Conservation (phyloP, 371 early-diverging fungal species). For the Apophysomyces trapeziformis region DNA sequence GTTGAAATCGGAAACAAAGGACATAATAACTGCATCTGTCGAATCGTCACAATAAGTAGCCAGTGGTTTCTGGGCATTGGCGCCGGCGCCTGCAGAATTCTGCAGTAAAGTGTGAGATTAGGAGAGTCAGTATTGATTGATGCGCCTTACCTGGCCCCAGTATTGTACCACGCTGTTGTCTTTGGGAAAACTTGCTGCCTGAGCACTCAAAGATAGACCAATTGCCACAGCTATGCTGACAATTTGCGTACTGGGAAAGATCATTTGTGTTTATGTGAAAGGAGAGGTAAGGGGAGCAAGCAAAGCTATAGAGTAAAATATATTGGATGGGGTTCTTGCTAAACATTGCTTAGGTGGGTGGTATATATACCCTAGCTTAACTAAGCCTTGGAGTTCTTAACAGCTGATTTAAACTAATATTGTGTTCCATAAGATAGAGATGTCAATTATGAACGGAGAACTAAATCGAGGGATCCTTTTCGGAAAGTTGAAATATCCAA, state of each 20-base stretch:
- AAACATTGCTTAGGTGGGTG: neutral
- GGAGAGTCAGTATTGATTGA: neutral
- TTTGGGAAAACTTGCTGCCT: slow-evolving; percentile 19
- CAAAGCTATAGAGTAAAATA: neutral
- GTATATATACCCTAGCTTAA: too few relatives aligned
- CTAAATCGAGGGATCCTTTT: neutral
- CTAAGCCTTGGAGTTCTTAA: neutral
- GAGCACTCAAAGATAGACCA: slow-evolving; percentile 17
- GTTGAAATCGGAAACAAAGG: slow-evolving; percentile 64
- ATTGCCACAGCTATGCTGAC: slow-evolving; percentile 1
- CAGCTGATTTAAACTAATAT: neutral
- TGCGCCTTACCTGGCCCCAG: slow-evolving; percentile 33
- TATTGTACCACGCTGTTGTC: slow-evolving; percentile 33
- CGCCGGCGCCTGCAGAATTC: slow-evolving; percentile 37
- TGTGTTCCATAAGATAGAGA: neutral
- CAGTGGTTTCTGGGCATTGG: slow-evolving; percentile 41
- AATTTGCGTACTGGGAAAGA: neutral
- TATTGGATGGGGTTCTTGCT: neutral
- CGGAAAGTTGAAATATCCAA: neutral
- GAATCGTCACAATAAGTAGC: slow-evolving; percentile 60
- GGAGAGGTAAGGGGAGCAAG: slow-evolving; percentile 10
- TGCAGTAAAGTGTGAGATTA: slow-evolving; percentile 9
- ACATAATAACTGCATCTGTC: slow-evolving; percentile 60
- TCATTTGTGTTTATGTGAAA: neutral
- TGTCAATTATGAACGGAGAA: neutral